These are phyloP conservation scores for Tuber brumale DNA, from an alignment of 495 filamentous ascomycete species.

Conservation along the genomic window DNA sequence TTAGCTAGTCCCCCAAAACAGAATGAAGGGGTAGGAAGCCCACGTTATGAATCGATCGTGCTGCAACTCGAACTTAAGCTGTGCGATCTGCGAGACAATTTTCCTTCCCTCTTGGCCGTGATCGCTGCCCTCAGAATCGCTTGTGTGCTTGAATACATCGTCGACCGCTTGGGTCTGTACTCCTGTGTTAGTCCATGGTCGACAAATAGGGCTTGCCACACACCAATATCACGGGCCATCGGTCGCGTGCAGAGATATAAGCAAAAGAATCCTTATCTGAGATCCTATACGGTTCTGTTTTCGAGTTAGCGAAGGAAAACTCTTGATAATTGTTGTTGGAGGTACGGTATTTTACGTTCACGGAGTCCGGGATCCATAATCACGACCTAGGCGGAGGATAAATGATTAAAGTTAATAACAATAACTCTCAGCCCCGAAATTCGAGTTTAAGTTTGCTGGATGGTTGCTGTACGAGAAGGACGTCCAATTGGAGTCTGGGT, in stretches of 20 bases:
- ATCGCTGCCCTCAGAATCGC: slow-evolving; percentile 53
- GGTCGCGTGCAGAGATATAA: slow-evolving; percentile 67
- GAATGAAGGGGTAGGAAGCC: slow-evolving; percentile 39
- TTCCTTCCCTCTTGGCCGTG: slow-evolving; percentile 73
- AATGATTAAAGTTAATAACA: neutral
- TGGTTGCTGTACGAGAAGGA: neutral
- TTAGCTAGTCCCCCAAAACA: neutral
- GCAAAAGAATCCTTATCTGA: slow-evolving; percentile 82
- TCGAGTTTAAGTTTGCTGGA: neutral
- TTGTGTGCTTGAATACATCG: slow-evolving; percentile 74
- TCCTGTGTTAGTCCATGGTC: neutral
- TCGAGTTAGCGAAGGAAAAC: slow-evolving; percentile 5
- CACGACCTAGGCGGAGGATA: neutral
- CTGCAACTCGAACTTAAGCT: slow-evolving; percentile 91
- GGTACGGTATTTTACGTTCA: neutral
- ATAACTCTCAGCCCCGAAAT: neutral
- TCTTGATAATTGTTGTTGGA: neutral
- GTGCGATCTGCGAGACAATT: slow-evolving; percentile 71
- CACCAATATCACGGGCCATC: slow-evolving; percentile 93
- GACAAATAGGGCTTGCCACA: slow-evolving; percentile 28
- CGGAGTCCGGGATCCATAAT: neutral
- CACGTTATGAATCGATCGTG: slow-evolving; percentile 80
- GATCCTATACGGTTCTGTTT: slow-evolving; percentile 68
- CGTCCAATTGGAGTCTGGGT: neutral
- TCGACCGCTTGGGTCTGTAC: slow-evolving; percentile 86